Percentiles rank a stretch among this genome's conserved stretches.
Evolutionary conservation across 495 filamentous ascomycete genomes (phyloP).

Genomic region (Aspergillus taichungensis): DNA sequence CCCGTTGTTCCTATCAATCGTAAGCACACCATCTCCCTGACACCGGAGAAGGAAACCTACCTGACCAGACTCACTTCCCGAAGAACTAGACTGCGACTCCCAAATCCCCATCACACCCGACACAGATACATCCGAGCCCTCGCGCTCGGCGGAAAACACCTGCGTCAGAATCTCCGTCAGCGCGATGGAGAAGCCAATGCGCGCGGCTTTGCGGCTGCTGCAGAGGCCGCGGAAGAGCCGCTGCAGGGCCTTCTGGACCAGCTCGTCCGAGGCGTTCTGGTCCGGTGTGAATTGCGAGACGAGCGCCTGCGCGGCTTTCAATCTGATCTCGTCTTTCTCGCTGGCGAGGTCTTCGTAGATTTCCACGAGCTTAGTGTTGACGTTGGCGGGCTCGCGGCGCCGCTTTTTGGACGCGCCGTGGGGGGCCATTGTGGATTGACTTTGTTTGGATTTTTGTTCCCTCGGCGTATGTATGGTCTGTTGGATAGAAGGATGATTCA

Average conservation of each 20-base stretch:
- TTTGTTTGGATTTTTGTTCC: background rate
- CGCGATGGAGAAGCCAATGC: constrained; percentile 85
- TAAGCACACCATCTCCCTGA: background rate
- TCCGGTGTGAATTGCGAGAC: constrained; percentile 40
- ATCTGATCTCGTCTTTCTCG: constrained; percentile 41
- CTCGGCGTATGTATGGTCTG: too few species aligned
- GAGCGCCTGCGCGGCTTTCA: constrained; percentile 39
- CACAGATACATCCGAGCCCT: constrained; percentile 31
- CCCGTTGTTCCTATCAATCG: constrained; percentile 62
- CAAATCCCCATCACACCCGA: constrained; percentile 53
- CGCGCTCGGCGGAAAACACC: constrained; percentile 28
- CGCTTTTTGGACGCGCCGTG: constrained; percentile 32
- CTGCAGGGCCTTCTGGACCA: constrained; percentile 38
- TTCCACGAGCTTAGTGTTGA: constrained; percentile 42
- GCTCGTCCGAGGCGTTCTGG: constrained; percentile 29
- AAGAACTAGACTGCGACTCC: constrained; percentile 54
- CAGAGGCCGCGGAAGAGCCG: constrained; percentile 81
- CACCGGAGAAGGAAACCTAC: constrained; percentile 16
- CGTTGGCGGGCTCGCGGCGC: constrained; percentile 34
- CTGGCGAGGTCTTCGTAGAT: constrained; percentile 49
- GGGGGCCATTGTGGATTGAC: constrained; percentile 16
- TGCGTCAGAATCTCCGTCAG: constrained; percentile 71
- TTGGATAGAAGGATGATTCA: too few species aligned
- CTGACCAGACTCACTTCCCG: constrained; percentile 57
- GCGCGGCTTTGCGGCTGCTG: constrained; percentile 80